Base-by-base conservation (phyloP, 768 basidiomycete species). In the Asterophora parasitica region DNA sequence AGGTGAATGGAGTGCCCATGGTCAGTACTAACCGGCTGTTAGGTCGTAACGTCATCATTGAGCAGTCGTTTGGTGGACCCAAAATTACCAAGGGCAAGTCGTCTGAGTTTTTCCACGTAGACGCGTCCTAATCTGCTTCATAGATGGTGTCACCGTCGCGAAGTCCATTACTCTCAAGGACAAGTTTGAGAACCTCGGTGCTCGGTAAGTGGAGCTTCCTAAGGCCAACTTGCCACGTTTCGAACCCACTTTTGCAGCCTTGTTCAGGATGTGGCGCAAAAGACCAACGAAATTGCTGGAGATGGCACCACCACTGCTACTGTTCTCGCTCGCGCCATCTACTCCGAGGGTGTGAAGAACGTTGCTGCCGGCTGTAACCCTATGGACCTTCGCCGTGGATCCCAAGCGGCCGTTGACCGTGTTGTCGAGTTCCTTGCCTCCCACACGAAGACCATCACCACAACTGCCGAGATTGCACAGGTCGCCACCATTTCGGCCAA, bases 351-450 rank as follows among this genome's bases (percentile, higher is more conserved):
- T 67, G 94, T 97, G 61, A 97, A 97, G 77, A 98, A 98, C 60
- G 95, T 98, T 49, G 95, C 95, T 16, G 95, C 95, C 8, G 95
- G 95, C 3, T 99, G 95, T 78, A 96, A 95, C 74, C 95, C 95
- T 10, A 99, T 97, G 94, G 95, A 99, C 72, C 89, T 98, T 50
- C 92, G 95, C 52, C 85, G 94, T n/a, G 95, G 95, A 43, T 84
- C 94, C 8, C 95, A 99, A 65, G 90, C 92, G 8, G 95, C 95
- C 40, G 95, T 99, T 38, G 90, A 95, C 66, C 87, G 88, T 55
- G 92, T 99, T 57, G 87, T 97, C 54, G 81, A 88, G 59, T 93
- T 87, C 74, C 81, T 99, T 55, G 77, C 94, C 50, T 67, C 81
- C 13, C 84, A 97, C 66, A 84, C 95, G 56, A 86, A 92, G 65